Conservation (phyloP, 495 filamentous ascomycete genomes). For the Alectoria sarmentosa region DNA sequence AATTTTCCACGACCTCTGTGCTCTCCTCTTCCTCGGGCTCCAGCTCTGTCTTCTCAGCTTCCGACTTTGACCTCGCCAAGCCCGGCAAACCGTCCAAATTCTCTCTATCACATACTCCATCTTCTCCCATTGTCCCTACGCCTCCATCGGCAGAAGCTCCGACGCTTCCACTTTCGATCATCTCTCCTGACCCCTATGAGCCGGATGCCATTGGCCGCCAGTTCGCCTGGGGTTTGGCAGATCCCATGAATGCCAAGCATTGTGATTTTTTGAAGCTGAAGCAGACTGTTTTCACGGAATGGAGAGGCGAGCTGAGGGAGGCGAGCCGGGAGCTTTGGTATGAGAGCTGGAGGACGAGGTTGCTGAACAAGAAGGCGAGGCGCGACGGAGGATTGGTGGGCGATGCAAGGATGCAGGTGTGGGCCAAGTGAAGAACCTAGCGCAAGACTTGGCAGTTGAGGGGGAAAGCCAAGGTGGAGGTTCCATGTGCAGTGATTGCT, state of each 20-base stretch:
- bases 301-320: constrained; percentile 85
- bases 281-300: constrained; percentile 88
- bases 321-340: constrained; percentile 92
- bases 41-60: constrained; percentile 39
- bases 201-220: constrained; percentile 67
- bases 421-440: constrained; percentile 4
- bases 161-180: constrained; percentile 78
- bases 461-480: not conserved
- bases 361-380: constrained; percentile 42
- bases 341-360: constrained; percentile 85
- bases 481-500: constrained; percentile 7
- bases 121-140: constrained; percentile 11
- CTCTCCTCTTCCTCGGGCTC: constrained; percentile 28
- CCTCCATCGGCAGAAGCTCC: constrained; percentile 27
- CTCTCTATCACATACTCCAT: constrained; percentile 37
- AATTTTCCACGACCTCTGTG: constrained; percentile 22
- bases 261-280: constrained; percentile 92
- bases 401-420: constrained; percentile 11
- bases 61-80: constrained; percentile 35
- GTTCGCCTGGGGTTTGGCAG: constrained; percentile 95
- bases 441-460: not conserved
- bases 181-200: constrained; percentile 88
- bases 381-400: constrained; percentile 22
- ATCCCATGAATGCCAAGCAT: constrained; percentile 82
- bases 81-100: constrained; percentile 32